phyloP scores from a whole-genome alignment of 257 asterid species.

The Salvia hispanica region DNA sequence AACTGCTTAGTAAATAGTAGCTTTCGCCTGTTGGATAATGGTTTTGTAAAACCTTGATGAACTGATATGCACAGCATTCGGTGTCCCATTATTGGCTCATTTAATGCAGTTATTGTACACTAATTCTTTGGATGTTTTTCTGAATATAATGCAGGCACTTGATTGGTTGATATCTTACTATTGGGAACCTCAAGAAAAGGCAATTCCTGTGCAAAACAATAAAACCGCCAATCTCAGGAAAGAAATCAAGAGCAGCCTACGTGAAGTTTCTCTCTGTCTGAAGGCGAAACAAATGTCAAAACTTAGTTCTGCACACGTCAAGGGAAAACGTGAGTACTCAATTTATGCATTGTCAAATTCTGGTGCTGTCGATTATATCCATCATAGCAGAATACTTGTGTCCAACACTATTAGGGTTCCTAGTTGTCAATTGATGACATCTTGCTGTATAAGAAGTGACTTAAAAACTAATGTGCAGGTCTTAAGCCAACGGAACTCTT shows the following conservation, averaged over 20 bases:
- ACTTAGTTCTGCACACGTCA: constrained; percentile 42
- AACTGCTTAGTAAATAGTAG: not conserved
- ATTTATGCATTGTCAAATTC: constrained; percentile 2
- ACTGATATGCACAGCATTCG: not conserved
- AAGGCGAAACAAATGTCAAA: constrained; percentile 45
- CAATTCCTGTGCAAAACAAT: constrained; percentile 51
- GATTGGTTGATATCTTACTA: constrained; percentile 83
- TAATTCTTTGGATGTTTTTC: constrained; percentile 19
- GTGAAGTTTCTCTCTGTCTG: constrained; percentile 57
- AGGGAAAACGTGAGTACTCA: constrained; percentile 61
- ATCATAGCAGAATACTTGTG: not conserved
- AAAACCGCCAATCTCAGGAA: constrained; percentile 45
- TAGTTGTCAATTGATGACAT: no score
- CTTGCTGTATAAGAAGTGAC: no score
- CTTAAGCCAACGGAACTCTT: constrained; percentile 46
- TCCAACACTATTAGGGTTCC: not conserved
- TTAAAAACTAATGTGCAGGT: constrained; percentile 41
- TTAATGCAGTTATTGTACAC: not conserved
- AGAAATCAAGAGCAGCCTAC: constrained; percentile 62
- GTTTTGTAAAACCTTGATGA: not conserved
- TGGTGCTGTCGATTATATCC: constrained; percentile 2
- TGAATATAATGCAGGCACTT: constrained; percentile 64
- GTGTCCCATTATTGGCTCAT: not conserved
- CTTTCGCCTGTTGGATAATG: not conserved
- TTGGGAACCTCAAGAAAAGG: constrained; percentile 83